phyloP scores from a whole-genome alignment of 1,139 yeast species.

The Protomyces arabidopsidicola region DNA sequence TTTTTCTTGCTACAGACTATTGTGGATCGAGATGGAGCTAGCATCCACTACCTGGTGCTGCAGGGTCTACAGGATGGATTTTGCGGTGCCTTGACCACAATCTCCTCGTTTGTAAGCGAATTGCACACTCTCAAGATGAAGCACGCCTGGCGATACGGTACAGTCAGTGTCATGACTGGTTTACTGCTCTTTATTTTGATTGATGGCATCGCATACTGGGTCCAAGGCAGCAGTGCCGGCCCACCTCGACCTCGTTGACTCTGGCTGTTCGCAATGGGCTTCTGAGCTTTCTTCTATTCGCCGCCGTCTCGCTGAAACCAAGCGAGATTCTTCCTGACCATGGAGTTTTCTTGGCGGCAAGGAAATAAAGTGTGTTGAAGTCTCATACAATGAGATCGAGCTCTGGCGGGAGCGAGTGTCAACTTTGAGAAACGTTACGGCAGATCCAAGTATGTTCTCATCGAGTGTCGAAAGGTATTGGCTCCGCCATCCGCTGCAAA shows the following conservation, averaged over 20 bases:
- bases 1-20: conserved; percentile 48
- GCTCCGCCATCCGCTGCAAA: too few relatives aligned
- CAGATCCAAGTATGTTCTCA: too few relatives aligned
- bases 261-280: too few relatives aligned
- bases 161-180: conserved; percentile 27
- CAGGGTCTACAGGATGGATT: conserved; percentile 38
- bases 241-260: neutral
- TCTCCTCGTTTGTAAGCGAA: conserved; percentile 37
- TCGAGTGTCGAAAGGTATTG: too few relatives aligned
- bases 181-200: conserved; percentile 29
- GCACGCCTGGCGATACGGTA: conserved; percentile 32
- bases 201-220: conserved; percentile 30
- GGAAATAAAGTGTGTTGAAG: too few relatives aligned
- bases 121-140: conserved; percentile 35
- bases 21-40: conserved; percentile 27
- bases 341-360: too few relatives aligned
- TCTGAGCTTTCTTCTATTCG: too few relatives aligned
- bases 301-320: too few relatives aligned
- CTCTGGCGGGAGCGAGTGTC: too few relatives aligned
- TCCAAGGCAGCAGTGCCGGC: conserved; percentile 4
- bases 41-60: conserved; percentile 37
- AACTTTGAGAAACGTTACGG: too few relatives aligned
- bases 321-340: too few relatives aligned
- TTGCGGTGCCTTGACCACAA: conserved; percentile 37
- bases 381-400: too few relatives aligned